Base-by-base conservation (phyloP, 2,329 filamentous ascomycete species). In the Colletotrichum camelliae region DNA sequence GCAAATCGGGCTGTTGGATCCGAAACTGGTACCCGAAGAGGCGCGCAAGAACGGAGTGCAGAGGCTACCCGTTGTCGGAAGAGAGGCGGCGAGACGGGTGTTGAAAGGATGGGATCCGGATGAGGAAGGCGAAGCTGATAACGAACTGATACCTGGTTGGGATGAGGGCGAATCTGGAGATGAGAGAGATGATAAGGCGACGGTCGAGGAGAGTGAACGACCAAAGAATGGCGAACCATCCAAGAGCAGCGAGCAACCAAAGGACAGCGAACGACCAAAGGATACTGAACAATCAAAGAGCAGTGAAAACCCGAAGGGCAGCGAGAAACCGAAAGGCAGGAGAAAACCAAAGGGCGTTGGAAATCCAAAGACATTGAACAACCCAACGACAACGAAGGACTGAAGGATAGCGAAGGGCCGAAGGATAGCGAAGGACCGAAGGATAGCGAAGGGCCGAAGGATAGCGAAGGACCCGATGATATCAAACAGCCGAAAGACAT, bases 1-100 rank as follows among this genome's bases (percentile, higher is more conserved):
- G 3, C 93, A 94, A 79, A 81, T 91, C 7, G 93, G 91, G 0
- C 80, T 93, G 43, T 78, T 94, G 39, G 85, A 88, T 52, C 85
- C 84, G 0, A 82, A 82, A 1, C 16, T 85, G 1, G 66, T 88
- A 1, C 84, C 87, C 0, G 79, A 84, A 13, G 79, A 79, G 31
- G 83, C 82, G 1, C 81, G 80, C 24, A 81, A 83, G 12, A 76
- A 79, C 7, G 86, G 85, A 0, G 81, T 87, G 0, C 78, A 82
- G 76, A 81, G 77, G 4, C 74, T 88, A 12, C 87, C 87, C 0
- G 81, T 88, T 1, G 82, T 88, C 0, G 87, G 86, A 0, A 81
- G 81, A 9, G 81, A 83, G 24, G 85, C 86, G 0, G 86, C 87
- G 1, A 80, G 83, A 60, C 81, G 85, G 33, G 80, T 87, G 15